A percentile compares a stretch with the other conserved stretches of the same genome.
These are phyloP conservation scores for Nothomitra cinnamomea DNA, from an alignment of 2,329 filamentous ascomycete species.

Conservation along the genomic window DNA sequence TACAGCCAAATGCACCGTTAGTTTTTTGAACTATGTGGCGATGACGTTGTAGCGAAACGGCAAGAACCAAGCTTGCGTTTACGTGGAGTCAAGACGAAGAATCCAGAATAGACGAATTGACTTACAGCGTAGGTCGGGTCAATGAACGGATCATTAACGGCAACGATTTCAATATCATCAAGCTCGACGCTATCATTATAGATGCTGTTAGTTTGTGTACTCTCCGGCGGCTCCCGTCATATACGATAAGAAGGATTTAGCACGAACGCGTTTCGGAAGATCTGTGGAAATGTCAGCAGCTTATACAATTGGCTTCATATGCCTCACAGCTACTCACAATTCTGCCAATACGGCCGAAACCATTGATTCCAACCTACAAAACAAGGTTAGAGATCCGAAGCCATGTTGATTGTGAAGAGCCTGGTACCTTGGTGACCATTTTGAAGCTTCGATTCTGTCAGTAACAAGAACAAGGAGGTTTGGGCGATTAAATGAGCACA, in stretches of 20 bases:
- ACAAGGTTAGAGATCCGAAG: background rate
- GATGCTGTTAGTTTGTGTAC: slow-evolving; percentile 1
- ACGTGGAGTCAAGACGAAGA: slow-evolving; percentile 3
- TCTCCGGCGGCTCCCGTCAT: background rate
- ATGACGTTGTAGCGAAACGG: background rate
- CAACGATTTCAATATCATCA: slow-evolving; percentile 77
- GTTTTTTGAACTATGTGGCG: background rate
- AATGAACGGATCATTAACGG: slow-evolving; percentile 99
- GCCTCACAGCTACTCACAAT: slow-evolving; percentile 36
- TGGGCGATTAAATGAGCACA: background rate
- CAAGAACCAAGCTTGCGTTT: background rate
- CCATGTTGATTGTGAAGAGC: background rate
- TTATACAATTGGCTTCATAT: background rate
- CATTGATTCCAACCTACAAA: slow-evolving; percentile 89
- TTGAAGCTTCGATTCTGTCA: background rate
- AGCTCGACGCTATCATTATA: slow-evolving; percentile 49
- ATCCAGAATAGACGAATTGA: slow-evolving; percentile 17
- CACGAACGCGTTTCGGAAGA: slow-evolving; percentile 89
- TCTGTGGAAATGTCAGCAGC: slow-evolving; percentile 20
- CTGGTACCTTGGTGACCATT: background rate
- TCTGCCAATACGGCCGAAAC: slow-evolving; percentile 98
- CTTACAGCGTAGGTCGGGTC: slow-evolving; percentile 92
- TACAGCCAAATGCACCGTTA: slow-evolving; percentile 21
- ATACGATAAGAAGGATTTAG: slow-evolving; percentile 7
- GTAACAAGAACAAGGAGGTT: background rate